Evolutionary conservation across 306 rosid species (phyloP), one percentile per base, ranked within the genome.

Genomic region (Prunus campanulata): DNA sequence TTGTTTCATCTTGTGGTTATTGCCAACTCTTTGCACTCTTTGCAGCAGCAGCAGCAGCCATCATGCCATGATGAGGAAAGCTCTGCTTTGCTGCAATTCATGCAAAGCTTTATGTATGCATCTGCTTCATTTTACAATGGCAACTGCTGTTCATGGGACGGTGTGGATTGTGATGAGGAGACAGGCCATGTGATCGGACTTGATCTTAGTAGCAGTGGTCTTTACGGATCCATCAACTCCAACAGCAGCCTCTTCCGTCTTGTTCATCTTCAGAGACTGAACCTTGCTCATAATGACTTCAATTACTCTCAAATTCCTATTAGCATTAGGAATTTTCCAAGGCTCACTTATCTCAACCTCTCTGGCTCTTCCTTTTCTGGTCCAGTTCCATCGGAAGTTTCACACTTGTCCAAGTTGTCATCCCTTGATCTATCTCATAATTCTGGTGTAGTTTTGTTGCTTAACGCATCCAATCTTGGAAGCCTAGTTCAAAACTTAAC

Each of bases 131-230:
- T 6, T 1, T 22, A 12, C 2, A 65, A 19, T 5, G 15, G 29
- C 20, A 50, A 22, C 3, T 79, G 79, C 19, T 79, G 78, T 61
- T 25, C 22, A 2, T 79, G 79, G 75, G 32, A 79, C 1, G 79
- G 83, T 0, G 30, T 80, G 4, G 18, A 74, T 15, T 80, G 78
- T 55, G 82, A 79, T 18, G 60, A 27, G 22, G 5, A 65, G 44
- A 72, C 65, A 0, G 59, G 66, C 19, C 74, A 51, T 71, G 78
- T 71, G n/a, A 71, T 64, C 4, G 35, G 24, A 11, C 77, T 79
- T 44, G 7, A 72, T 52, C 82, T 79, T 49, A 60, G 51, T 3
- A 73, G 66, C 27, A 57, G 83, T 4, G 68, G 18, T 24, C 78
- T 80, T 4, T 39, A 55, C 25, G 83, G 79, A 11, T 80, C 55